Percentiles rank a stretch among this genome's conserved stretches.
phyloP scores from a whole-genome alignment of 768 basidiomycete genomes.

The Pleurotus giganteus region DNA sequence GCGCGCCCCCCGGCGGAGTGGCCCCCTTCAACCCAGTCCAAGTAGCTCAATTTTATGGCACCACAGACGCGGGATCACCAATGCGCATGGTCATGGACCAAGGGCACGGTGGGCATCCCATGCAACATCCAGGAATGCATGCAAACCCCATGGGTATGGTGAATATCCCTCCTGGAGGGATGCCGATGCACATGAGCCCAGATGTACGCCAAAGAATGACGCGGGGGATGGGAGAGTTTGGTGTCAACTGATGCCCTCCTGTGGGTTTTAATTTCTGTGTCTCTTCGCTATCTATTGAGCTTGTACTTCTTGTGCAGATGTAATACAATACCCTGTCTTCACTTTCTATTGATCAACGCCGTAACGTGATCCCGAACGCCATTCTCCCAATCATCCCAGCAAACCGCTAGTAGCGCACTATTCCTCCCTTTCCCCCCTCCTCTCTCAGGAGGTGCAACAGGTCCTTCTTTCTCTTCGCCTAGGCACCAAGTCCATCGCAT shows the following conservation, averaged over 20 bases:
- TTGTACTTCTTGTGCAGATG: neutral
- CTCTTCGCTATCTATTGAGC: neutral
- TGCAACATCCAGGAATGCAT: conserved; percentile 16
- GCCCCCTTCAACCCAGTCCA: conserved; percentile 26
- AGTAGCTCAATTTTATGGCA: conserved; percentile 28
- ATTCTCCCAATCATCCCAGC: conserved; percentile 51
- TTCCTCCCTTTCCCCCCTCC: conserved; percentile 36
- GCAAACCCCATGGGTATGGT: conserved; percentile 29
- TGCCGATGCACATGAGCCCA: conserved; percentile 26
- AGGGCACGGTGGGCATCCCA: conserved; percentile 16
- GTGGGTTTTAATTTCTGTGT: neutral
- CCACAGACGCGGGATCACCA: conserved; percentile 16
- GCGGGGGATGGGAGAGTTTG: conserved; percentile 20
- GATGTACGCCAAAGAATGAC: conserved; percentile 25
- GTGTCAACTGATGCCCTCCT: neutral
- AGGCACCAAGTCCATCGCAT: conserved; percentile 46
- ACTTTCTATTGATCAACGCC: conserved; percentile 26
- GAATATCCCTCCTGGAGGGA: conserved; percentile 18
- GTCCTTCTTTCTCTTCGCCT: conserved; percentile 27
- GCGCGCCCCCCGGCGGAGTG: conserved; percentile 21
- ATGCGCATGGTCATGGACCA: conserved; percentile 30
- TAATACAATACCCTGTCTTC: neutral
- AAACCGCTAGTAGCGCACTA: conserved; percentile 34
- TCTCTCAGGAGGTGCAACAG: conserved; percentile 20
- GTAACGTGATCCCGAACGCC: conserved; percentile 29